Conservation (phyloP, 768 basidiomycete genomes). For the Tremella yokohamensis region DNA sequence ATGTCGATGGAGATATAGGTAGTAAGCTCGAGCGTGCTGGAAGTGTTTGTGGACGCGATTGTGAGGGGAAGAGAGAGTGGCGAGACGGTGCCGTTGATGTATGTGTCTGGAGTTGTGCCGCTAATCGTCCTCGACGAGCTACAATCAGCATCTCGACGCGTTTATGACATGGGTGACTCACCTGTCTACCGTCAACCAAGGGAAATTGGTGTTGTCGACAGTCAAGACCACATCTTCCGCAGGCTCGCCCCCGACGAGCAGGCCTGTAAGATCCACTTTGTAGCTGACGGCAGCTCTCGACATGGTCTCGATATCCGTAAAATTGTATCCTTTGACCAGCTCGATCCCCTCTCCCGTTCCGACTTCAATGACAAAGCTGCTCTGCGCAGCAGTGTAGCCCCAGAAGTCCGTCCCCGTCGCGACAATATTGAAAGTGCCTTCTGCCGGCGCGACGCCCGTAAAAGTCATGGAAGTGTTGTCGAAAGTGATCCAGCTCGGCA, state of each 20-base stretch:
- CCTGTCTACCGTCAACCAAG: conserved; percentile 58
- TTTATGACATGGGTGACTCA: conserved; percentile 25
- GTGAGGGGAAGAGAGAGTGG: conserved; percentile 56
- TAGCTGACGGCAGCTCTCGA: conserved; percentile 59
- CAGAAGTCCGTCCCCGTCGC: conserved; percentile 71
- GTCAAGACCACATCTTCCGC: conserved; percentile 64
- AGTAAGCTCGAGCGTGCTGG: conserved; percentile 52
- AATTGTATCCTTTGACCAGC: conserved; percentile 21
- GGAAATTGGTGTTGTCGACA: conserved; percentile 61
- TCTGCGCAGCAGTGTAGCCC: conserved; percentile 65
- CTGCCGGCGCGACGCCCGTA: conserved; percentile 68
- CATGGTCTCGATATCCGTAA: conserved; percentile 64
- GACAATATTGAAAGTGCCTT: conserved; percentile 55
- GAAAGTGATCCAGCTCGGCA: conserved; percentile 76
- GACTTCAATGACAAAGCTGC: conserved; percentile 62
- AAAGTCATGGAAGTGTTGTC: conserved; percentile 69
- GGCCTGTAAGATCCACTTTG: conserved; percentile 34
- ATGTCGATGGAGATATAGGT: conserved; percentile 60
- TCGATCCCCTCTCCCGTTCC: conserved; percentile 38
- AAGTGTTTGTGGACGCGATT: conserved; percentile 65
- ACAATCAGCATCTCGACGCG: conserved; percentile 5
- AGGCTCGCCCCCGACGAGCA: conserved; percentile 62
- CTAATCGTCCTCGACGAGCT: conserved; percentile 53
- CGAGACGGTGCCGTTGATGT: conserved; percentile 40
- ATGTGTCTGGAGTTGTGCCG: conserved; percentile 61